Evolutionary conservation across 805 yeast genomes (phyloP).

Genomic region (Saccharomycodes ludwigii): DNA sequence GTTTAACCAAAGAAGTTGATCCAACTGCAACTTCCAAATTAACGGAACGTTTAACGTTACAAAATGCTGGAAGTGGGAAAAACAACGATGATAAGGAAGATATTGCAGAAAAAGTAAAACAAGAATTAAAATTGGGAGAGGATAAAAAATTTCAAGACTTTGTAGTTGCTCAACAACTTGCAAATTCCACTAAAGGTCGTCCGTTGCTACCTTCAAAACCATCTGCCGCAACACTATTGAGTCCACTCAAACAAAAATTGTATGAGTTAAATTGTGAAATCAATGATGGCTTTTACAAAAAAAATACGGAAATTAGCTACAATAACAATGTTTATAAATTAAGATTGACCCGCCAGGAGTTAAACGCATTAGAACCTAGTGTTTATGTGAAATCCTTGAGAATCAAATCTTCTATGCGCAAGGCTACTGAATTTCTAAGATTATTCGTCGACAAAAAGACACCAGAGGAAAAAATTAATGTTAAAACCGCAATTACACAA

Average conservation of each 20-base stretch:
- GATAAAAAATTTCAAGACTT: too few species aligned
- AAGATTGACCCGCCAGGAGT: conserved; percentile 47
- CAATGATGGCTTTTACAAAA: conserved; percentile 61
- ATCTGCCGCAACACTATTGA: too few species aligned
- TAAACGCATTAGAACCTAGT: conserved; percentile 76
- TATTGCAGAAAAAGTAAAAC: too few species aligned
- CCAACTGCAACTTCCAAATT: too few species aligned
- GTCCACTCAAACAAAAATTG: conserved; percentile 57
- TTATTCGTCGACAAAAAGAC: conserved; percentile 29
- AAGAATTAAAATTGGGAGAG: too few species aligned
- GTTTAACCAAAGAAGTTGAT: too few species aligned
- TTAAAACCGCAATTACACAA: conserved; percentile 78
- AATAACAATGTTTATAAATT: conserved; percentile 42
- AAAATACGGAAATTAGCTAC: conserved; percentile 28
- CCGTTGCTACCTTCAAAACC: too few species aligned
- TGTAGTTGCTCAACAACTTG: too few species aligned
- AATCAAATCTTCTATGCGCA: conserved; percentile 78
- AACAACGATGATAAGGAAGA: too few species aligned
- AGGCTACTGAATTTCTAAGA: conserved; percentile 69
- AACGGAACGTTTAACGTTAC: too few species aligned
- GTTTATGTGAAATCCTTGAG: conserved; percentile 72
- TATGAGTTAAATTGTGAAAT: conserved; percentile 47
- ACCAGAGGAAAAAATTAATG: conserved; percentile 41
- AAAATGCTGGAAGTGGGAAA: too few species aligned
- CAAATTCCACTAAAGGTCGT: too few species aligned